Evolutionary conservation across 352 stramenopile species (phyloP).

Genomic region (Globisporangium acanthophoron): DNA sequence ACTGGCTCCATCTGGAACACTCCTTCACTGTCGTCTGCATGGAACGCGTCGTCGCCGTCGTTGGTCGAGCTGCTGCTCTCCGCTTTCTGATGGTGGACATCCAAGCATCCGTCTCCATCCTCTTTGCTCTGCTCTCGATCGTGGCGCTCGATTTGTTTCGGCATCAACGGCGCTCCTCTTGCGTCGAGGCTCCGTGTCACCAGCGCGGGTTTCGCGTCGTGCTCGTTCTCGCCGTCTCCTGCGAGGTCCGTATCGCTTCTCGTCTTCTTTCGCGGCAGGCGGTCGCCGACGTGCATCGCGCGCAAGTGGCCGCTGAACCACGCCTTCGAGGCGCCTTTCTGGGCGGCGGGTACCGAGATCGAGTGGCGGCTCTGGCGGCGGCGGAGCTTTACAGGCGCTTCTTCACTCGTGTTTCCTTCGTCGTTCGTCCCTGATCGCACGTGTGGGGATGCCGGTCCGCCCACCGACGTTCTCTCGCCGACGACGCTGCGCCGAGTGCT

Average conservation of each 20-base stretch:
- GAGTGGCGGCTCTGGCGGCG: constrained; percentile 19
- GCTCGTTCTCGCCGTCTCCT: constrained; percentile 8
- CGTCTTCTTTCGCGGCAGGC: constrained; percentile 49
- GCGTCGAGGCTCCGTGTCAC: constrained; percentile 1
- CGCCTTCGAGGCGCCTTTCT: constrained; percentile 20
- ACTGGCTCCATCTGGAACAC: constrained; percentile 13
- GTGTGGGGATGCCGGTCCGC: constrained; percentile 15
- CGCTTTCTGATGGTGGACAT: neutral
- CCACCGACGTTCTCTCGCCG: constrained; percentile 15
- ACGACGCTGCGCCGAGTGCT: neutral
- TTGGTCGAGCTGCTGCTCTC: constrained; percentile 1
- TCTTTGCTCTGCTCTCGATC: neutral
- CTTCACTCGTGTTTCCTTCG: constrained; percentile 16
- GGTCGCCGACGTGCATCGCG: constrained; percentile 65
- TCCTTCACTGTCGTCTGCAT: constrained; percentile 21
- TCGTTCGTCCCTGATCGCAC: constrained; percentile 12
- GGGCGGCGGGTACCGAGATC: constrained; percentile 15
- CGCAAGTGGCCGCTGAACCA: constrained; percentile 72
- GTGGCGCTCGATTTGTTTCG: neutral
- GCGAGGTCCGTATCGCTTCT: constrained; percentile 17
- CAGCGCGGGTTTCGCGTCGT: constrained; percentile 2
- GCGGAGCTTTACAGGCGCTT: constrained; percentile 19
- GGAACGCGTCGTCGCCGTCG: constrained; percentile 16
- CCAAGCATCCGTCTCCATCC: neutral
- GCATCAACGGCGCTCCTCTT: neutral